Evolutionary conservation across 2,329 filamentous ascomycete genomes (phyloP).

Genomic region (Sporothrix sp.): DNA sequence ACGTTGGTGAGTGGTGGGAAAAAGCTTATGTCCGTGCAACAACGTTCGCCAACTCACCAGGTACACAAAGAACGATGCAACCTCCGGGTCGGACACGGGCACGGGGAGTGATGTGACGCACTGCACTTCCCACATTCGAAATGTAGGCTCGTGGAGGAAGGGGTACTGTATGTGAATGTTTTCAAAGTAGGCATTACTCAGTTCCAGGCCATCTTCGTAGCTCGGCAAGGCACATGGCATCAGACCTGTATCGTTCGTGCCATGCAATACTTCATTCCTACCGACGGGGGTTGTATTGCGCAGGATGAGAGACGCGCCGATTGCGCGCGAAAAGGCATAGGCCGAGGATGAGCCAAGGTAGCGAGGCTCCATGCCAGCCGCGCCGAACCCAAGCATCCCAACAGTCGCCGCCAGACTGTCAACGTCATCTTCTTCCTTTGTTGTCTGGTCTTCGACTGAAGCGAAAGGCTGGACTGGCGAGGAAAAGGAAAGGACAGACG

Average conservation of each 20-base stretch:
- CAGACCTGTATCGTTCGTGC: background rate
- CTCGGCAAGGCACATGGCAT: constrained; percentile 15
- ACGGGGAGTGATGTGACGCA: background rate
- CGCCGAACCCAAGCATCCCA: constrained; percentile 21
- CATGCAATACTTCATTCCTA: background rate
- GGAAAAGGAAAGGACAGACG: constrained; percentile 10
- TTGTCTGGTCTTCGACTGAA: background rate
- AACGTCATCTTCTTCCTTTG: background rate
- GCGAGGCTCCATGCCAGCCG: constrained; percentile 26
- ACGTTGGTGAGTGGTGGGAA: too few species aligned
- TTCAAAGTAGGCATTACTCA: constrained; percentile 25
- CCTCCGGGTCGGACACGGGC: background rate
- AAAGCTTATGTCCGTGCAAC: too few species aligned
- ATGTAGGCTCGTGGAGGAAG: constrained; percentile 25
- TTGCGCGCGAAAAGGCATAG: constrained; percentile 25
- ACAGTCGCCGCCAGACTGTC: constrained; percentile 14
- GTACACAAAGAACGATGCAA: background rate
- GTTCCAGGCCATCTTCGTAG: constrained; percentile 10
- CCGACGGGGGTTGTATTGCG: background rate
- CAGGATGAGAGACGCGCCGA: constrained; percentile 18
- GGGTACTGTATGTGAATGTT: constrained; percentile 28
- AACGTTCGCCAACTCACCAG: background rate
- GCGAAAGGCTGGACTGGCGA: constrained; percentile 17
- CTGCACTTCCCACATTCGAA: constrained; percentile 4
- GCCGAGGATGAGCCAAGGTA: constrained; percentile 29